These are phyloP conservation scores for Schoenoplectus tabernaemontani DNA, from an alignment of 202 grass and related monocot species.

Conservation along the genomic window DNA sequence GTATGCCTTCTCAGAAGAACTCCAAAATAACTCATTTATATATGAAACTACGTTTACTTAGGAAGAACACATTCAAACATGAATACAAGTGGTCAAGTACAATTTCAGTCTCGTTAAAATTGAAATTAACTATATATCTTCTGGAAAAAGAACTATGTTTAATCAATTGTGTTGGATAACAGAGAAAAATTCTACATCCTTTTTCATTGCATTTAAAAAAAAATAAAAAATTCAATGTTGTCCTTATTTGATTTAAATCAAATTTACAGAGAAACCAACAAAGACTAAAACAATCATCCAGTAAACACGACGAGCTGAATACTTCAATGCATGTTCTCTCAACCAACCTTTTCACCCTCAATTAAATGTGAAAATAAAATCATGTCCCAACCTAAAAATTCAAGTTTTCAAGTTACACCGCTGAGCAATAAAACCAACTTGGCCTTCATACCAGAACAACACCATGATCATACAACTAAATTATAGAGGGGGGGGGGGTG, in stretches of 20 bases:
- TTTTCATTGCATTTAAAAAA: neutral
- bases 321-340: neutral
- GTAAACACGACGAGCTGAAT: neutral
- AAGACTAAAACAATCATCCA: too few relatives aligned
- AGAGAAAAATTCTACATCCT: neutral
- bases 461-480: too few relatives aligned
- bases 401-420: neutral
- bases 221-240: neutral
- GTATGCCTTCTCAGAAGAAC: constrained; percentile 3
- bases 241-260: neutral
- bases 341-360: neutral
- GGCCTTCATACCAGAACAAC: neutral
- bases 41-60: neutral
- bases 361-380: neutral
- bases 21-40: constrained; percentile 1
- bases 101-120: too few relatives aligned
- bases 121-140: neutral
- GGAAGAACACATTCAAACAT: neutral
- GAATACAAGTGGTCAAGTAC: too few relatives aligned
- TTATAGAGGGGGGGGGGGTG: too few relatives aligned
- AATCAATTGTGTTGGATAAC: neutral
- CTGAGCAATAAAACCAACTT: neutral
- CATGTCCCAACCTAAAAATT: neutral
- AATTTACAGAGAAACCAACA: neutral
- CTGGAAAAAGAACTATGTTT: neutral